Percentiles rank a stretch among this genome's conserved stretches.
Evolutionary conservation across 2,329 filamentous ascomycete species (phyloP).

Genomic region (Helicocarpus griseus): DNA sequence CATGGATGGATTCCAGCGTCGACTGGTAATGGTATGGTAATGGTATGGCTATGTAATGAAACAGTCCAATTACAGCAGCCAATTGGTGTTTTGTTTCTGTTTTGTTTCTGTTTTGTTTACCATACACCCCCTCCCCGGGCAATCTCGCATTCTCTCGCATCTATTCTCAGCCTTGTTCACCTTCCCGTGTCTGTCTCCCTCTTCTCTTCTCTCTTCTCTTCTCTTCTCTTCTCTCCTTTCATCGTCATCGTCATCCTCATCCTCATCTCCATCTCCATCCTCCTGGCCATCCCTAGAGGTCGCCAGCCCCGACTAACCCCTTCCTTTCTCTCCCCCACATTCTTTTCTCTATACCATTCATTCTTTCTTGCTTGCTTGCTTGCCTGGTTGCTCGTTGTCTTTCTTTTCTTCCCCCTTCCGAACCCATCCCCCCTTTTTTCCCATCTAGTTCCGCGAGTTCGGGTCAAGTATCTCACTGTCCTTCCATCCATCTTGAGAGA

Average conservation of each 20-base stretch:
- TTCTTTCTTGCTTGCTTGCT: conserved; percentile 1
- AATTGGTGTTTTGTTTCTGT: too few species aligned
- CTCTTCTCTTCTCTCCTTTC: neutral
- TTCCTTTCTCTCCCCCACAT: conserved; percentile 4
- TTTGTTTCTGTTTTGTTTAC: too few species aligned
- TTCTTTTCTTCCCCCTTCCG: conserved; percentile 6
- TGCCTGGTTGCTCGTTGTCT: conserved; percentile 9
- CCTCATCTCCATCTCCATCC: neutral
- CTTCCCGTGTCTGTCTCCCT: neutral
- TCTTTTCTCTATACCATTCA: neutral
- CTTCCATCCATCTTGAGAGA: neutral
- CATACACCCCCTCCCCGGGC: too few species aligned
- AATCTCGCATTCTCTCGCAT: too few species aligned
- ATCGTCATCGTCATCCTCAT: neutral
- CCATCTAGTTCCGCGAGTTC: neutral
- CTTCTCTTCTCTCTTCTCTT: neutral
- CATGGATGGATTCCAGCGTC: too few species aligned
- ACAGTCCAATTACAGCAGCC: too few species aligned
- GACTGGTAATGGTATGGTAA: too few species aligned
- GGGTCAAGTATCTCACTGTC: neutral
- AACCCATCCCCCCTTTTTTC: neutral
- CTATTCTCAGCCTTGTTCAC: too few species aligned
- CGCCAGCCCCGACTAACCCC: neutral
- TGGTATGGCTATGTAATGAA: too few species aligned
- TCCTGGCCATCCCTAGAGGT: neutral